Percentiles rank a stretch among this genome's conserved stretches.
Conservation (phyloP, 176 grass and related monocot genomes). For the Aegilops longissima region DNA sequence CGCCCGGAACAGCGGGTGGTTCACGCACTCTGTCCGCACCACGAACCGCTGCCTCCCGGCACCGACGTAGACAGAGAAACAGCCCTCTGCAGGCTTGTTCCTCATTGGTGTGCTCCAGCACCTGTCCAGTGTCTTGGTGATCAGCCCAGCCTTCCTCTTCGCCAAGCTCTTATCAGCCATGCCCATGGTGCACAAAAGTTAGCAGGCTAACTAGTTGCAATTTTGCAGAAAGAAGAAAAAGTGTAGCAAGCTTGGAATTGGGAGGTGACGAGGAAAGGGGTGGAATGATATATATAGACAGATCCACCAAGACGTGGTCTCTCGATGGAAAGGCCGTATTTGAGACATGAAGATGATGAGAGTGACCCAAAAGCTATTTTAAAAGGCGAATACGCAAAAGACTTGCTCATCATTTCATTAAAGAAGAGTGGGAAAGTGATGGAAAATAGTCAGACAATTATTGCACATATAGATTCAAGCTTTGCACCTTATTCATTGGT, state of each 20-base stretch:
- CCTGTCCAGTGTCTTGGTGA: slow-evolving; percentile 53
- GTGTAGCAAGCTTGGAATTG: not conserved
- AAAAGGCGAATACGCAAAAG: not conserved
- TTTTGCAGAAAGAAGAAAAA: not conserved
- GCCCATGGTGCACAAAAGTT: not conserved
- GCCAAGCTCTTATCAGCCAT: slow-evolving; percentile 12
- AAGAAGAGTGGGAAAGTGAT: not conserved
- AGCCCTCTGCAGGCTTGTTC: slow-evolving; percentile 16
- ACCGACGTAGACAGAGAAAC: slow-evolving; percentile 57
- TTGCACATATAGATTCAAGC: not conserved
- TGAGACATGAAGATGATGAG: slow-evolving; percentile 3
- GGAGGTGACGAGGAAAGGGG: not conserved
- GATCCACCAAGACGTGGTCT: not conserved
- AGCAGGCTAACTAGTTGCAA: not conserved
- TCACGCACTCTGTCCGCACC: slow-evolving; percentile 46
- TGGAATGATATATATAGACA: not conserved
- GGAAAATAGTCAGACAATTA: slow-evolving; percentile 1
- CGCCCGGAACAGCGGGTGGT: slow-evolving; percentile 55
- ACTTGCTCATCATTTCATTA: not conserved
- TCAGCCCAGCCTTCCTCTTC: slow-evolving; percentile 13
- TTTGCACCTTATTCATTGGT: not conserved
- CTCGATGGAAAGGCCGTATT: not conserved
- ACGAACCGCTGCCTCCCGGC: slow-evolving; percentile 42
- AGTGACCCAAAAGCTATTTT: not conserved
- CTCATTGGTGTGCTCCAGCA: slow-evolving; percentile 27